phyloP scores from a whole-genome alignment of 208 protist genomes.

The Trichomonas gallinae region DNA sequence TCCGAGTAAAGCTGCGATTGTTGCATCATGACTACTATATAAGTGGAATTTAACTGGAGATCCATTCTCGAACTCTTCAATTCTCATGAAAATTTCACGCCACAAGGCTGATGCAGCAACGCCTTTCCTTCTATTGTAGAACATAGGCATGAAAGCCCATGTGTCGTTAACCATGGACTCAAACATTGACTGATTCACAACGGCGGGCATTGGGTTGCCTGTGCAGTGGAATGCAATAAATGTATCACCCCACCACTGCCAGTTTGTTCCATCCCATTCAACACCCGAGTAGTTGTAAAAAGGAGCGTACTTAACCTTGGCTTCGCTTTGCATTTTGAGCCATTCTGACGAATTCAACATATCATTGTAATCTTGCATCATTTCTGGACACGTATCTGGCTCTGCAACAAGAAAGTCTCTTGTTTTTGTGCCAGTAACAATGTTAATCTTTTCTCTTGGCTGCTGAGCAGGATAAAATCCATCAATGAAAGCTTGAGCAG shows the following conservation, averaged over 20 bases:
- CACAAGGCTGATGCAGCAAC: background rate
- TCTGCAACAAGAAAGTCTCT: background rate
- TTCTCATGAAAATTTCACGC: background rate
- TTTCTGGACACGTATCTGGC: background rate
- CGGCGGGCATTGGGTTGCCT: background rate
- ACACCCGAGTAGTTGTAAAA: background rate
- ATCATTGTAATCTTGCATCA: background rate
- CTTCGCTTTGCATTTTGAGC: background rate
- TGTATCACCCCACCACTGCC: background rate
- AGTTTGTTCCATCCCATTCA: background rate
- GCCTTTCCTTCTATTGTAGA: background rate
- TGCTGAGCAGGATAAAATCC: background rate
- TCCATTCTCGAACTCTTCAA: background rate
- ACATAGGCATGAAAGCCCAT: background rate
- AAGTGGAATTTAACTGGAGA: background rate
- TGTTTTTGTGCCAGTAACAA: background rate
- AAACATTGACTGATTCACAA: background rate
- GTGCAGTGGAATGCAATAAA: background rate
- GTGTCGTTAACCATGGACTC: background rate
- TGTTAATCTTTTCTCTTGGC: background rate
- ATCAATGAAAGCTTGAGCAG: background rate
- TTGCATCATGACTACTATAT: background rate
- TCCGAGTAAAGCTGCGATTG: background rate
- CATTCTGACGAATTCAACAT: background rate
- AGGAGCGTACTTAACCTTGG: background rate